Evolutionary conservation across 2,329 filamentous ascomycete species (phyloP).

Genomic region (Alternaria angustiovoidea): DNA sequence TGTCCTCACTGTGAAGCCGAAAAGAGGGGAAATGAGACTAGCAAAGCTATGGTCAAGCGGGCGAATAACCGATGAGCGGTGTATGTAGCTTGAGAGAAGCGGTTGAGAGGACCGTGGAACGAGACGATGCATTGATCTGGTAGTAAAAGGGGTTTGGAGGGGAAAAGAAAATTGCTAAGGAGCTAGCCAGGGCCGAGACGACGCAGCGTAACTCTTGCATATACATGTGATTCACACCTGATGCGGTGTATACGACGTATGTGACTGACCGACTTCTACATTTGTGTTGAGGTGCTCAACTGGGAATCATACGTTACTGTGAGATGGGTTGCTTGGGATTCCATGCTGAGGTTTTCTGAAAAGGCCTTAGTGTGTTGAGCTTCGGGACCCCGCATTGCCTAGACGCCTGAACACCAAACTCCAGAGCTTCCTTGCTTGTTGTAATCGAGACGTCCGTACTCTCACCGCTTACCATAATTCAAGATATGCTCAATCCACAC

Average conservation of each 20-base stretch:
- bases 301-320: not conserved
- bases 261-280: not conserved
- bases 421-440: constrained; percentile 3
- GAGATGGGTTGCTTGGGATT: not conserved
- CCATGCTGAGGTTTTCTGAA: not conserved
- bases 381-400: constrained; percentile 2
- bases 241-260: not conserved
- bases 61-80: not conserved
- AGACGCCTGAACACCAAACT: not conserved
- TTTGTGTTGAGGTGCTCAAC: not conserved
- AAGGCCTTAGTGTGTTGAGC: not conserved
- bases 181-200: not conserved
- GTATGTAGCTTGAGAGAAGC: not conserved
- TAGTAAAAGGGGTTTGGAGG: not conserved
- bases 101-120: not conserved
- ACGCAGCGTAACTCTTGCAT: not conserved
- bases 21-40: not conserved
- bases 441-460: not conserved
- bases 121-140: not conserved
- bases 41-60: not conserved
- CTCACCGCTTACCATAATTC: not conserved
- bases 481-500: not conserved
- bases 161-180: not conserved
- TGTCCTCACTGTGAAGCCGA: not conserved
- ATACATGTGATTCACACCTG: not conserved